A percentile compares a stretch with the other conserved stretches of the same genome.
Evolutionary conservation across 2,329 filamentous ascomycete genomes (phyloP).

Genomic region (Ophiostoma ulmi): DNA sequence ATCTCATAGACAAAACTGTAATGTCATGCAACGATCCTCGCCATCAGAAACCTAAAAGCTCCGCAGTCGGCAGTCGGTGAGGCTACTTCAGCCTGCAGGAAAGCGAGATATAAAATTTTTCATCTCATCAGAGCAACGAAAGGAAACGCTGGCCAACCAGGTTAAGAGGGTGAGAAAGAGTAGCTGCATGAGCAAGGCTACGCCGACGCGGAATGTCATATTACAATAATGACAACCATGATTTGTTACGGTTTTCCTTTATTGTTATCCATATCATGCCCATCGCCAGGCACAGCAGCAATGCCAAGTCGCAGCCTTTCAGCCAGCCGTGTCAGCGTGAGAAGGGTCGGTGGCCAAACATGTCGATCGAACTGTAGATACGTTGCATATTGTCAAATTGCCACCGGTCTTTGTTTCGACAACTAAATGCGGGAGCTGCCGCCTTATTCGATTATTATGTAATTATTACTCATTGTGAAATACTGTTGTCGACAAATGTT

Average conservation of each 20-base stretch:
- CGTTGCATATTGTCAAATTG: neutral
- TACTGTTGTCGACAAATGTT: too few species aligned
- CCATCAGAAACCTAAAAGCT: neutral
- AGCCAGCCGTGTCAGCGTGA: neutral
- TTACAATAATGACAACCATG: neutral
- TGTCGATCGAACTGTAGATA: neutral
- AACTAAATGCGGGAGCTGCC: neutral
- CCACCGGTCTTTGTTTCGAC: neutral
- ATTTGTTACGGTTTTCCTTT: neutral
- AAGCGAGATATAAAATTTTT: slow-evolving; percentile 1
- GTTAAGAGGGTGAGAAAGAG: neutral
- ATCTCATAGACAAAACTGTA: too few species aligned
- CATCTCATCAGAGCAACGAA: neutral
- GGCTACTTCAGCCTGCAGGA: neutral
- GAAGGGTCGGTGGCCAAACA: neutral
- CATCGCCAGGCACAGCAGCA: neutral
- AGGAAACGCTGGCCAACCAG: neutral
- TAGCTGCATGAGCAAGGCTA: neutral
- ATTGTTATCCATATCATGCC: neutral
- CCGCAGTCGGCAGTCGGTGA: slow-evolving; percentile 12
- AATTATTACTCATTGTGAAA: neutral
- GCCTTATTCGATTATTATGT: neutral
- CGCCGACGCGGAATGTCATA: neutral
- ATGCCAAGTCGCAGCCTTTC: neutral
- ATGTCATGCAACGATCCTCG: too few species aligned